Conservation (phyloP, 208 protist species). For the Tritrichomonas foetus region DNA sequence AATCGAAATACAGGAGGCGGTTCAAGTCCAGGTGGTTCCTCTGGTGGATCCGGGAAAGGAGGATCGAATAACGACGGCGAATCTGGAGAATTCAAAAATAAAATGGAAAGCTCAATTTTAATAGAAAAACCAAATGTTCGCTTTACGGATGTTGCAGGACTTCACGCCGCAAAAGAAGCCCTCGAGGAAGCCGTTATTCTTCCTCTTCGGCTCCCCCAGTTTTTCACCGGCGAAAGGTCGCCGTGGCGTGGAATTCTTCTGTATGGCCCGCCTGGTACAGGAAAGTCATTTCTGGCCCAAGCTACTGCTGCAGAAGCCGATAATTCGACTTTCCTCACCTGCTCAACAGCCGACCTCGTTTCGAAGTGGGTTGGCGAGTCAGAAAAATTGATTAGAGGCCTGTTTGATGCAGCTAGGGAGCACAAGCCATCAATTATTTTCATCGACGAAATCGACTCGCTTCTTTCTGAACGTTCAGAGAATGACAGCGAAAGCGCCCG, state of each 20-base stretch:
- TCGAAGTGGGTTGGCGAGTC: conserved; percentile 60
- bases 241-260: conserved; percentile 71
- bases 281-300: conserved; percentile 75
- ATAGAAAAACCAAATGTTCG: conserved; percentile 81
- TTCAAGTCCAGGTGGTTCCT: too few species aligned
- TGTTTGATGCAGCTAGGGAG: conserved; percentile 58
- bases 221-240: conserved; percentile 65
- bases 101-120: conserved; percentile 65
- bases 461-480: conserved; percentile 65
- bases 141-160: conserved; percentile 84
- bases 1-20: too few species aligned
- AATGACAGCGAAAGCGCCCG: conserved; percentile 78
- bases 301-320: conserved; percentile 47
- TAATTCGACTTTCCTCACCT: conserved; percentile 58
- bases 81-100: not conserved
- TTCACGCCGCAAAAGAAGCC: conserved; percentile 80
- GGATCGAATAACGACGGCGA: not conserved
- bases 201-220: conserved; percentile 57
- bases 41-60: too few species aligned
- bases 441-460: conserved; percentile 98
- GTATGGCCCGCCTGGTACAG: conserved; percentile 71
- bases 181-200: conserved; percentile 74
- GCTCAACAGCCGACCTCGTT: conserved; percentile 60
- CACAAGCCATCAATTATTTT: conserved; percentile 94
- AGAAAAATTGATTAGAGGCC: conserved; percentile 52